phyloP scores from a whole-genome alignment of 148 eudicot species.

The Fagopyrum tataricum region DNA sequence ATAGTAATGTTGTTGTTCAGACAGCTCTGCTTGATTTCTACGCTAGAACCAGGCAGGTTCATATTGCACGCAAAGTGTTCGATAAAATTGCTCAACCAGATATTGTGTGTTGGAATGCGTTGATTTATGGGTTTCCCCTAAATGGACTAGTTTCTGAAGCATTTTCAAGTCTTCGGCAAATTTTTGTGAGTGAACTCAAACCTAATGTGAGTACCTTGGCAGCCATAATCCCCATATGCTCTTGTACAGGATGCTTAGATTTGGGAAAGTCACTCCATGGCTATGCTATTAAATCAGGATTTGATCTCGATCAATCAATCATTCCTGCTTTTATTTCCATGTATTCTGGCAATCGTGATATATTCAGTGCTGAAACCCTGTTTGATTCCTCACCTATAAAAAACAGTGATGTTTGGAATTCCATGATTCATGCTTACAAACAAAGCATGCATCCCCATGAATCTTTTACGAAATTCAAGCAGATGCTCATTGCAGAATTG shows the following conservation, averaged over 20 bases:
- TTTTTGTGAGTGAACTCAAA: conserved; percentile 29
- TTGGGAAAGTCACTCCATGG: conserved; percentile 49
- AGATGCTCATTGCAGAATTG: conserved; percentile 31
- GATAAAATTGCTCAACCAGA: conserved; percentile 53
- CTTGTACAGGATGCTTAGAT: conserved; percentile 26
- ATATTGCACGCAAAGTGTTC: conserved; percentile 41
- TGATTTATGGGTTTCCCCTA: conserved; percentile 53
- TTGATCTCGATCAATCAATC: conserved; percentile 28
- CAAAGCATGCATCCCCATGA: conserved; percentile 27
- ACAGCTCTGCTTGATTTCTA: conserved; percentile 57
- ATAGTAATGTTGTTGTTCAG: conserved; percentile 41
- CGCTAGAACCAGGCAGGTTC: conserved; percentile 35
- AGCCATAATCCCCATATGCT: conserved; percentile 47
- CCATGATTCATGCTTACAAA: conserved; percentile 49
- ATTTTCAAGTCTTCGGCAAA: conserved; percentile 25
- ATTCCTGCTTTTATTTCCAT: conserved; percentile 53
- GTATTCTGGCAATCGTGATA: conserved; percentile 41
- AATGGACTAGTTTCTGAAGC: conserved; percentile 46
- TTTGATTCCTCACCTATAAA: conserved; percentile 30
- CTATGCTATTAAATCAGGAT: conserved; percentile 47
- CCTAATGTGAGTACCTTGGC: conserved; percentile 59
- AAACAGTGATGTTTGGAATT: conserved; percentile 45
- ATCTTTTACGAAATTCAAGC: conserved; percentile 34
- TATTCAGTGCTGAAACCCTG: conserved; percentile 29
- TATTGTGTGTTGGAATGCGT: conserved; percentile 56